Evolutionary conservation across 305 asterid species (phyloP).

Genomic region (Striga hermonthica): DNA sequence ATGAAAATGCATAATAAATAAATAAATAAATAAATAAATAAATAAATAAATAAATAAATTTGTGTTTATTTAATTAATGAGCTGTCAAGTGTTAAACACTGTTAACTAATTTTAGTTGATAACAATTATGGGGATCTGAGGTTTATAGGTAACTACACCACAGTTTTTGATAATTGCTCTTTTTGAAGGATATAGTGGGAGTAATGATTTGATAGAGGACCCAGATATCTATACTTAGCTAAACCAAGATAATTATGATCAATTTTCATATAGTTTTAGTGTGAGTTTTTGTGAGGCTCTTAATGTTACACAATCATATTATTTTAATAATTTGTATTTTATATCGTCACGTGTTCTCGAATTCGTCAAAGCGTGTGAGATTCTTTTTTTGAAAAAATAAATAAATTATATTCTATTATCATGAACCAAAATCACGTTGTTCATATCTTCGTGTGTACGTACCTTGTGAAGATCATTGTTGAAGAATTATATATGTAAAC

Average conservation of each 20-base stretch:
- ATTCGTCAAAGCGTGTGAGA: too few species aligned
- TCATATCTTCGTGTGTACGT: too few species aligned
- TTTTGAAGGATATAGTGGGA: slow-evolving; percentile 38
- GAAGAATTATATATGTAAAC: too few species aligned
- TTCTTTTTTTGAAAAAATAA: too few species aligned
- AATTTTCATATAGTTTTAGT: not conserved
- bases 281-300: not conserved
- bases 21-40: not conserved
- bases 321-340: too few species aligned
- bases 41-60: not conserved
- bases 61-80: not conserved
- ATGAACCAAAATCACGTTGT: too few species aligned
- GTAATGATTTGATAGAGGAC: slow-evolving; percentile 39
- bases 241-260: slow-evolving; percentile 18
- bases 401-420: too few species aligned
- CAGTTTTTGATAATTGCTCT: slow-evolving; percentile 26
- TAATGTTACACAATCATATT: too few species aligned
- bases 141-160: not conserved
- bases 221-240: slow-evolving; percentile 12
- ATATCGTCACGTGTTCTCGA: too few species aligned
- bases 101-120: not conserved
- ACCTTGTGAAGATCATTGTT: too few species aligned
- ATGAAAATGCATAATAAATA: too few species aligned
- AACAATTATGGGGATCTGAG: slow-evolving; percentile 42
- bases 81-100: not conserved